A percentile compares a stretch with the other conserved stretches of the same genome.
Conservation (phyloP, 2,329 filamentous ascomycete species). For the Hyphodiscus sp. region DNA sequence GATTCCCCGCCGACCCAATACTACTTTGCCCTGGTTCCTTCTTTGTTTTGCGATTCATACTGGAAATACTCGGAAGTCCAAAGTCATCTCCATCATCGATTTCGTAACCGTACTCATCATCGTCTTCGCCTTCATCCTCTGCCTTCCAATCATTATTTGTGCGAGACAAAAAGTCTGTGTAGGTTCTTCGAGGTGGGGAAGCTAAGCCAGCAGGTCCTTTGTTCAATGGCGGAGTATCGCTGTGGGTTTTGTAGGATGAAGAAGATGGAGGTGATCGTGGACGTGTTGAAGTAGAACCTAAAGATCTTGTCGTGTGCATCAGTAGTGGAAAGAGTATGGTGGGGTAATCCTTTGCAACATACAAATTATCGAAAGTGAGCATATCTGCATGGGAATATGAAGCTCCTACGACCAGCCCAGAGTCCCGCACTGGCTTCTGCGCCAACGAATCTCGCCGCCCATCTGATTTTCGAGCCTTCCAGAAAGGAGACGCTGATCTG, state of each 20-base stretch:
- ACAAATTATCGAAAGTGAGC: conserved; percentile 79
- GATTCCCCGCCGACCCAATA: conserved; percentile 12
- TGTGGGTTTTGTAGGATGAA: conserved; percentile 45
- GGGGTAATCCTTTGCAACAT: conserved; percentile 30
- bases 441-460: conserved; percentile 46
- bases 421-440: conserved; percentile 51
- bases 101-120: conserved; percentile 70
- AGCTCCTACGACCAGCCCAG: conserved; percentile 78
- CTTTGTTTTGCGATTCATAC: conserved; percentile 71
- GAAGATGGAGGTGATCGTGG: conserved; percentile 71
- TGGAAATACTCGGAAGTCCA: conserved; percentile 85
- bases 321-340: background rate
- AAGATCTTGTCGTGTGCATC: conserved; percentile 40
- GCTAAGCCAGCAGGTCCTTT: conserved; percentile 45
- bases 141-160: conserved; percentile 78
- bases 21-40: conserved; percentile 22
- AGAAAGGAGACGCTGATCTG: conserved; percentile 86
- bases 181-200: conserved; percentile 65
- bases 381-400: conserved; percentile 96
- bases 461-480: conserved; percentile 56
- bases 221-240: conserved; percentile 50
- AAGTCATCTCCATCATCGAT: conserved; percentile 91
- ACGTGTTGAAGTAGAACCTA: conserved; percentile 54
- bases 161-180: conserved; percentile 74
- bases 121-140: conserved; percentile 60